These are phyloP conservation scores for Epichloe brachyelytri DNA, from an alignment of 2,329 filamentous ascomycete genomes.

Conservation along the genomic window DNA sequence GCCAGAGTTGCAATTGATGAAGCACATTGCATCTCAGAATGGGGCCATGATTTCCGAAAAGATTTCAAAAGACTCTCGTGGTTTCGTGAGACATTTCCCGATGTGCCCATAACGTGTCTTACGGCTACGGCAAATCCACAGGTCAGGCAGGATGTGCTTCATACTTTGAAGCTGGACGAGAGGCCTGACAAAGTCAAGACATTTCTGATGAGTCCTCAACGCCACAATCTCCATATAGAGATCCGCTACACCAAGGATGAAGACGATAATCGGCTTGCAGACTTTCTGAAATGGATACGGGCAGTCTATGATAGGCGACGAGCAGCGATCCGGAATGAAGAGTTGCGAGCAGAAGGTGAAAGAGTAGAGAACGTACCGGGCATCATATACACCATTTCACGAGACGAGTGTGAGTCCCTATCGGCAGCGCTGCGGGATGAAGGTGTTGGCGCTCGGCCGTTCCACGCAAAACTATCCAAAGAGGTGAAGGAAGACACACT, in stretches of 20 bases:
- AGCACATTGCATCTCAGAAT: constrained; percentile 94
- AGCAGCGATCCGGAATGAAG: constrained; percentile 42
- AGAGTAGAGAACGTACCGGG: constrained; percentile 55
- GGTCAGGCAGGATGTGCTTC: constrained; percentile 73
- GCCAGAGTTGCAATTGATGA: constrained; percentile 83
- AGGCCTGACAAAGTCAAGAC: constrained; percentile 46
- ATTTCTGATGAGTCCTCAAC: constrained; percentile 73
- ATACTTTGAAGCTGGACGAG: constrained; percentile 54
- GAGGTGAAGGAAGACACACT: constrained; percentile 60
- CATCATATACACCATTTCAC: constrained; percentile 68
- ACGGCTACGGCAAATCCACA: constrained; percentile 79
- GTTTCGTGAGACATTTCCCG: constrained; percentile 70
- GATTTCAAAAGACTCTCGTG: constrained; percentile 79
- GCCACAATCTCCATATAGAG: constrained; percentile 83
- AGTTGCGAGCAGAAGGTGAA: constrained; percentile 41
- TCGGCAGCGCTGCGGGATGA: constrained; percentile 51
- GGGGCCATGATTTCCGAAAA: constrained; percentile 94
- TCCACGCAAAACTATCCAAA: constrained; percentile 57
- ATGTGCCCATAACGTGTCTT: constrained; percentile 82
- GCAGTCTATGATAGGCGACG: constrained; percentile 57
- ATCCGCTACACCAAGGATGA: constrained; percentile 72
- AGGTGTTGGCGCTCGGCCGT: constrained; percentile 60
- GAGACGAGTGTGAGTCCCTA: constrained; percentile 61
- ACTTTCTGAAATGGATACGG: constrained; percentile 67
- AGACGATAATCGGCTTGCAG: constrained; percentile 54